These are phyloP conservation scores for Endocalyx cinctus DNA, from an alignment of 2,329 filamentous ascomycete species.

Conservation along the genomic window DNA sequence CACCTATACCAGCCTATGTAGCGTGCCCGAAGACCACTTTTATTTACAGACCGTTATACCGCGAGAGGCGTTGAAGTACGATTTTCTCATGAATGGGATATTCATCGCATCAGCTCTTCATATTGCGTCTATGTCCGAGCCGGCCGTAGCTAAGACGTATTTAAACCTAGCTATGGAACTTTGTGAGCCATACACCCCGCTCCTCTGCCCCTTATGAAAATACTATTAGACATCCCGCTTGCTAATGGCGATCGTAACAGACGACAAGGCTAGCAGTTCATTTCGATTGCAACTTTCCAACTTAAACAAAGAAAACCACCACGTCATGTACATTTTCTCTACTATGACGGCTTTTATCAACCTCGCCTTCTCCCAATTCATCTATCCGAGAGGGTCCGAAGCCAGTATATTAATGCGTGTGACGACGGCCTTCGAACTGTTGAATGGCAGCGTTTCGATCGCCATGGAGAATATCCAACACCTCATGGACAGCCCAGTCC, in stretches of 20 bases:
- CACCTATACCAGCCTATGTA: conserved; percentile 35
- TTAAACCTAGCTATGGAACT: conserved; percentile 28
- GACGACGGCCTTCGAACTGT: conserved; percentile 20
- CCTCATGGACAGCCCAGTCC: conserved; percentile 20
- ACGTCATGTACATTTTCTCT: conserved; percentile 27
- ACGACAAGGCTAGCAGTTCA: conserved; percentile 25
- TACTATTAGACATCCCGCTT: no score
- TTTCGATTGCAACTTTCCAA: conserved; percentile 25
- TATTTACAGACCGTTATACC: conserved; percentile 31
- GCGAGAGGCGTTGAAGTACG: conserved; percentile 30
- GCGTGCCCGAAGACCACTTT: conserved; percentile 31
- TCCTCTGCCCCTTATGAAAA: neutral
- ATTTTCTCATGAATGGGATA: conserved; percentile 35
- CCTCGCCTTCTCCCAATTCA: conserved; percentile 22
- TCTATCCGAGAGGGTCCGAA: conserved; percentile 10
- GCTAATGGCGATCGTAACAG: conserved; percentile 6
- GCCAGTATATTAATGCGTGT: conserved; percentile 16
- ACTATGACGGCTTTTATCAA: conserved; percentile 23
- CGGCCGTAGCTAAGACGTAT: conserved; percentile 17
- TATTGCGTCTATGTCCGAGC: conserved; percentile 17
- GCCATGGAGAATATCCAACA: conserved; percentile 17
- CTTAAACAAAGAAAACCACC: conserved; percentile 24
- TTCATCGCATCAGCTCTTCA: conserved; percentile 31
- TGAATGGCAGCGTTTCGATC: conserved; percentile 21
- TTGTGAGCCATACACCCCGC: conserved; percentile 11